Evolutionary conservation across 2,329 filamentous ascomycete genomes (phyloP).

Genomic region (Scedosporium apiospermum): DNA sequence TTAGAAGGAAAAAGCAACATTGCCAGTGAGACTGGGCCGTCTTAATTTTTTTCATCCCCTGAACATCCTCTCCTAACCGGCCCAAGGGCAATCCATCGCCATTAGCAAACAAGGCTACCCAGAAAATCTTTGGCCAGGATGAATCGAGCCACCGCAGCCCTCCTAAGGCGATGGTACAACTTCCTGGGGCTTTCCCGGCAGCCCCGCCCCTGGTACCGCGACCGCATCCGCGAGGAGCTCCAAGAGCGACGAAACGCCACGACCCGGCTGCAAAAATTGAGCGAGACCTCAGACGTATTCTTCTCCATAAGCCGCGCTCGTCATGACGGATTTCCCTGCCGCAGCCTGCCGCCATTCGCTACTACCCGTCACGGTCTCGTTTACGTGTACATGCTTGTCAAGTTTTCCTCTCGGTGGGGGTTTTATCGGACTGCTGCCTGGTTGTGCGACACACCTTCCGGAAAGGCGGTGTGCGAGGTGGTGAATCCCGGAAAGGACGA

Average conservation of each 20-base stretch:
- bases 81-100: too few relatives aligned
- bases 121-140: background rate
- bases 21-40: too few relatives aligned
- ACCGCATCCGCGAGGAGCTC: constrained; percentile 28
- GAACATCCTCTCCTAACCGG: too few relatives aligned
- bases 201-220: constrained; percentile 26
- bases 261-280: constrained; percentile 22
- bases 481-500: constrained; percentile 30
- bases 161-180: constrained; percentile 10
- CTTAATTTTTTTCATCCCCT: too few relatives aligned
- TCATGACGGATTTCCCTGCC: constrained; percentile 25
- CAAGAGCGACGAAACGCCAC: constrained; percentile 22
- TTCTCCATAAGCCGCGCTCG: constrained; percentile 28
- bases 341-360: constrained; percentile 16
- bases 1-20: too few relatives aligned
- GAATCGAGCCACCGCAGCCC: background rate
- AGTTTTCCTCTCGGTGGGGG: constrained; percentile 29
- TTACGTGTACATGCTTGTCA: constrained; percentile 32
- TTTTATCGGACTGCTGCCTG: constrained; percentile 28
- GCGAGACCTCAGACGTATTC: constrained; percentile 34
- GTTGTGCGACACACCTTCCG: constrained; percentile 17
- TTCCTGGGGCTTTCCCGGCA: constrained; percentile 20
- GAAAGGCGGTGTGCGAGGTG: constrained; percentile 26
- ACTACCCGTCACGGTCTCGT: constrained; percentile 14
- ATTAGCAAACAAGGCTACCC: too few relatives aligned